Evolutionary conservation across 495 filamentous ascomycete genomes (phyloP).

Genomic region (Glonium stellatum): DNA sequence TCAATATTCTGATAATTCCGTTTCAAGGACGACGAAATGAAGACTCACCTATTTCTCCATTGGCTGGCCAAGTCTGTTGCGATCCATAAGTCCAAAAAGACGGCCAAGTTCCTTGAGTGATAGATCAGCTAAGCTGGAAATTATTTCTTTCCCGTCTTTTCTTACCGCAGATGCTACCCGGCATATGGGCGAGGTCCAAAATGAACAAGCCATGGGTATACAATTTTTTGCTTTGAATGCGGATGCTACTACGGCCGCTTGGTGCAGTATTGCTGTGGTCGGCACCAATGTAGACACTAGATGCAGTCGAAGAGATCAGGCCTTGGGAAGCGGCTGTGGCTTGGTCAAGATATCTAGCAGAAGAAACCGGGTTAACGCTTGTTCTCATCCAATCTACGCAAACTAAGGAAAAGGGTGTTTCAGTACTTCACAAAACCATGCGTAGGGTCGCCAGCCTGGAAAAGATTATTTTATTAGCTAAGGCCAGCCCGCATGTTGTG

Average conservation of each 20-base stretch:
- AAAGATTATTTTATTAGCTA: conserved; percentile 32
- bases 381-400: background rate
- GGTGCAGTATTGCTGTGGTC: conserved; percentile 27
- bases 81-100: conserved; percentile 20
- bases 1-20: background rate
- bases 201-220: conserved; percentile 37
- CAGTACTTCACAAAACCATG: conserved; percentile 23
- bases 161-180: conserved; percentile 32
- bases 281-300: conserved; percentile 31
- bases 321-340: conserved; percentile 16
- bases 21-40: background rate
- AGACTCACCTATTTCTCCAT: conserved; percentile 59
- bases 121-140: background rate
- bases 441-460: conserved; percentile 33
- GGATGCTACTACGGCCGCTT: conserved; percentile 34
- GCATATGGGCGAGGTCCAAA: conserved; percentile 37
- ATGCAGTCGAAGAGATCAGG: conserved; percentile 17
- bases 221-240: conserved; percentile 32
- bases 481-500: background rate
- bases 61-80: conserved; percentile 58
- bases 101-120: conserved; percentile 22
- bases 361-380: conserved; percentile 11
- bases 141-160: conserved; percentile 7
- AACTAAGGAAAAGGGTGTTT: background rate
- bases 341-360: conserved; percentile 22